Conservation (phyloP, 495 filamentous ascomycete genomes). For the Apiosordaria backusii region DNA sequence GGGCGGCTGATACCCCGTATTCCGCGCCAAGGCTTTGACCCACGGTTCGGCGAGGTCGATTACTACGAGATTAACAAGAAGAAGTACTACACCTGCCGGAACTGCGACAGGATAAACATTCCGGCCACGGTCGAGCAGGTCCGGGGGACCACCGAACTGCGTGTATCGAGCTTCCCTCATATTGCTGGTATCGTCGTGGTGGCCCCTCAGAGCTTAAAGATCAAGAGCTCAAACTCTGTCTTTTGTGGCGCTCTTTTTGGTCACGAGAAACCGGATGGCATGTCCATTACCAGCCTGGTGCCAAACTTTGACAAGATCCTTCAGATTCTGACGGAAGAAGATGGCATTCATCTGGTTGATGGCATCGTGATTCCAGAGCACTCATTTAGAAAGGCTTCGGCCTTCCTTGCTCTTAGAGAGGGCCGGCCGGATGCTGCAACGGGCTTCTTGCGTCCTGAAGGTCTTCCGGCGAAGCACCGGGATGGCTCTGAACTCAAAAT, state of each 20-base stretch:
- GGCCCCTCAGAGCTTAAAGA: constrained; percentile 65
- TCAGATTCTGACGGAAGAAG: constrained; percentile 76
- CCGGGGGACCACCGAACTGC: constrained; percentile 60
- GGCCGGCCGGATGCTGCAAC: constrained; percentile 71
- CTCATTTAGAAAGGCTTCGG: constrained; percentile 85
- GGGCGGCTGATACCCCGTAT: constrained; percentile 74
- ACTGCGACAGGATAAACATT: constrained; percentile 67
- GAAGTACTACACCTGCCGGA: constrained; percentile 78
- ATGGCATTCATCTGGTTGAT: constrained; percentile 75
- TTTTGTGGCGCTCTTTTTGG: constrained; percentile 92
- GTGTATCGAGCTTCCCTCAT: constrained; percentile 90
- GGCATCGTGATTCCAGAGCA: constrained; percentile 97
- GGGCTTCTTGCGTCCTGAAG: constrained; percentile 73
- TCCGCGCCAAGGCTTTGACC: constrained; percentile 65
- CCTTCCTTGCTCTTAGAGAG: constrained; percentile 75
- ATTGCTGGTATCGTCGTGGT: constrained; percentile 96
- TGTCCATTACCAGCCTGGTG: constrained; percentile 73
- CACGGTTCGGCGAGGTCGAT: constrained; percentile 63
- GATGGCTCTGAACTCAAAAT: constrained; percentile 89
- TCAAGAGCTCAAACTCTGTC: constrained; percentile 90
- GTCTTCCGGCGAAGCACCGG: constrained; percentile 78
- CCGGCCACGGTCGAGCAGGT: constrained; percentile 71
- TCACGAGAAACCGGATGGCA: constrained; percentile 73
- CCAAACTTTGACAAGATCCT: constrained; percentile 84
- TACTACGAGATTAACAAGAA: constrained; percentile 63